Evolutionary conservation across 768 basidiomycete species (phyloP), one percentile per base, ranked within the genome.

Genomic region (Sarcodon aspratus): DNA sequence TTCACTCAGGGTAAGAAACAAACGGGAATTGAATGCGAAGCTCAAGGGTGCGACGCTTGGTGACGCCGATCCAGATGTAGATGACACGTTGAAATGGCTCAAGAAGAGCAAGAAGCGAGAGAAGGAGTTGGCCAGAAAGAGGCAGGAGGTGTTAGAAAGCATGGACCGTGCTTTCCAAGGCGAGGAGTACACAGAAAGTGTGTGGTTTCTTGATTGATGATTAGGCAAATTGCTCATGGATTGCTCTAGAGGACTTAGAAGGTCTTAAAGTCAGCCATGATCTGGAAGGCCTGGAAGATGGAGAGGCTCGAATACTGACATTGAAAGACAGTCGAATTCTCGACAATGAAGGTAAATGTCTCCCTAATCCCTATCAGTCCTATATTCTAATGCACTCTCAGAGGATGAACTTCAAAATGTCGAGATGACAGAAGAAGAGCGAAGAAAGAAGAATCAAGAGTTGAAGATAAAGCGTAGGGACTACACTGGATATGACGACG

Each of bases 321-420:
- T 71, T 98, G 62, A 96, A 96, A 78, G 95, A 97, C 61, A 86
- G 83, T 60, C 84, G 92, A 40, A 86, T 99, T 52, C 81, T 99
- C 37, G 94, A 93, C 59, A 86, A 92, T 52, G 93, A 97, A 76
- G 94, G 93, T 88, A 56, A 49, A 68, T 54, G 17, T 15, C 1
- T 33, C 17, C n/a, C 18, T 17, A 37, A 48, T 3, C 15, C 48
- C 31, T 51, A 33, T n/a, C 18, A 3, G 35, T 7, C 34, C 4
- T 7, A 17, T 36, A 18, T 13, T 33, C 33, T 17, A 12, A 10
- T 6, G n/a, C 35, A 38, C 6, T 31, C 38, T 55, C 49, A 95
- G 96, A 99, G 84, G 96, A 99, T 65, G 96, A 95, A 65, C 75
- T 99, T 11, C 88, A 96, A 68, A 97, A 99, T 56, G 73, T 96